phyloP scores from a whole-genome alignment of 1,139 yeast genomes.

The Pichia sp. region DNA sequence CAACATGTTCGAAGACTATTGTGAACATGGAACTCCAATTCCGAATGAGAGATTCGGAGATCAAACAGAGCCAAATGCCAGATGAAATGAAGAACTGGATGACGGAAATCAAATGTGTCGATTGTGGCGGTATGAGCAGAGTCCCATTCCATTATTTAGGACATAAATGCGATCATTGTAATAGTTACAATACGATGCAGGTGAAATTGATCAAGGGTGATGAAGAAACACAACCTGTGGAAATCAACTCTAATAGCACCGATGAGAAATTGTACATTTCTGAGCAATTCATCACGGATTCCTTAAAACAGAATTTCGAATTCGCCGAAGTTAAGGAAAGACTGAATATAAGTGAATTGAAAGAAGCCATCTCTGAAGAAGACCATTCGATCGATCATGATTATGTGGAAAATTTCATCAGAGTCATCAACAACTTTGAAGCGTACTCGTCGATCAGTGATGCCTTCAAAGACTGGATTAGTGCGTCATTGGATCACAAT shows the following conservation, averaged over 20 bases:
- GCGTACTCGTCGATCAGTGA: slow-evolving; percentile 32
- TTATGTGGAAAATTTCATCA: slow-evolving; percentile 31
- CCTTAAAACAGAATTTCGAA: slow-evolving; percentile 31
- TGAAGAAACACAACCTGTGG: slow-evolving; percentile 9
- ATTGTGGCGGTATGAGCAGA: slow-evolving; percentile 81
- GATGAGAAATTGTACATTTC: slow-evolving; percentile 12
- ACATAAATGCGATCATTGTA: slow-evolving; percentile 80
- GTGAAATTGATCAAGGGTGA: slow-evolving; percentile 41
- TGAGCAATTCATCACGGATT: slow-evolving; percentile 22
- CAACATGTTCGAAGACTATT: slow-evolving; percentile 81
- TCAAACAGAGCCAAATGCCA: slow-evolving; percentile 73
- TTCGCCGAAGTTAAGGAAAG: slow-evolving; percentile 23
- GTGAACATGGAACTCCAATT: slow-evolving; percentile 88
- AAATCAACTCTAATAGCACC: neutral
- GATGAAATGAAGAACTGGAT: slow-evolving; percentile 76
- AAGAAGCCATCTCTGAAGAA: slow-evolving; percentile 9
- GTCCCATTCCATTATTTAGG: slow-evolving; percentile 84
- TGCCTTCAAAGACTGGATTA: slow-evolving; percentile 35
- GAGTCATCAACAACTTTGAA: slow-evolving; percentile 34
- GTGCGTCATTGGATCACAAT: slow-evolving; percentile 17
- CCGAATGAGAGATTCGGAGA: slow-evolving; percentile 81
- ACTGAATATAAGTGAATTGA: neutral
- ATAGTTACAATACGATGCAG: slow-evolving; percentile 83
- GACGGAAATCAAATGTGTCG: slow-evolving; percentile 80
- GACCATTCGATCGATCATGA: slow-evolving; percentile 25